Evolutionary conservation across 169 alveolate genomes (phyloP).

Genomic region (Eimeria sp.): DNA sequence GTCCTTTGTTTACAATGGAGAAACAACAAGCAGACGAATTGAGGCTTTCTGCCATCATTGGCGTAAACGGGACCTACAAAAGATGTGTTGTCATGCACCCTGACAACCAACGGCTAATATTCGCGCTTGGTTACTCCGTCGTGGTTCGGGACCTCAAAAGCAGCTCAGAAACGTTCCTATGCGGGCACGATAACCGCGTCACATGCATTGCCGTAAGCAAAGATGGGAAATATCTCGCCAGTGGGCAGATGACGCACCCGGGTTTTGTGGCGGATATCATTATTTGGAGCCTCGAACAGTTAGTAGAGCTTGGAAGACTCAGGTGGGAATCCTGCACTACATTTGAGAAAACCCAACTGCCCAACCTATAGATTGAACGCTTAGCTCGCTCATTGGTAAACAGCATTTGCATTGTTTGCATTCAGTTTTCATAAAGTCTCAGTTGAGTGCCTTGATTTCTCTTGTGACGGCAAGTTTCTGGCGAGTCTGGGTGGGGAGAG

Average conservation of each 20-base stretch:
- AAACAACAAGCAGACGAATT: neutral
- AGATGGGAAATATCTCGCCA: conserved; percentile 93
- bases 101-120: conserved; percentile 93
- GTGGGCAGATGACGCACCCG: conserved; percentile 95
- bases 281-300: conserved; percentile 94
- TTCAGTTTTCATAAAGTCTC: conserved; percentile 82
- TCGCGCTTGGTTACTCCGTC: conserved; percentile 93
- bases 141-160: conserved; percentile 92
- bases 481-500: conserved; percentile 97
- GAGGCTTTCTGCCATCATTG: conserved; percentile 74
- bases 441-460: conserved; percentile 77
- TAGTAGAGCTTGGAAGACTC: conserved; percentile 87
- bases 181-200: conserved; percentile 94
- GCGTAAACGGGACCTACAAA: conserved; percentile 71
- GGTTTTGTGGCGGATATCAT: conserved; percentile 95
- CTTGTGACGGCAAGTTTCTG: conserved; percentile 87
- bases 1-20: conserved; percentile 19
- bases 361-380: neutral
- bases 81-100: conserved; percentile 95
- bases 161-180: conserved; percentile 92
- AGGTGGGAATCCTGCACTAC: conserved; percentile 80
- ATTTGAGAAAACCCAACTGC: neutral
- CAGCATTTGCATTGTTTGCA: neutral
- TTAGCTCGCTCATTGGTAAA: neutral
- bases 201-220: conserved; percentile 88